Evolutionary conservation across 2,329 filamentous ascomycete genomes (phyloP).

Genomic region (Fusarium decemcellulare): DNA sequence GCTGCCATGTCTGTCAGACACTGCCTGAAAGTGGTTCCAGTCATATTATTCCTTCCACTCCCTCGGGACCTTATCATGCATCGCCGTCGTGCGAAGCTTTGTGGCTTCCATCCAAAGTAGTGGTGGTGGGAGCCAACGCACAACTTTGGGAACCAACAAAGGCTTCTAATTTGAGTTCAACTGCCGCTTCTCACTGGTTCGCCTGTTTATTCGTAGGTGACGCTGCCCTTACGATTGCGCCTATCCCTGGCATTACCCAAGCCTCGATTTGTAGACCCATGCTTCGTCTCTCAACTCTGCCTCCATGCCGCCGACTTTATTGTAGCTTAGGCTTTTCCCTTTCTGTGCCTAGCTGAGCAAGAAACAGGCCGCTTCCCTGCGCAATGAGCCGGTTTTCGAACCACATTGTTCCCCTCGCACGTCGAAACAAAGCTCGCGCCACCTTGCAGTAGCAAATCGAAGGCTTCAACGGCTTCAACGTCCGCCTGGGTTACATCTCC

Average conservation of each 20-base stretch:
- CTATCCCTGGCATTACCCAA: neutral
- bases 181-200: neutral
- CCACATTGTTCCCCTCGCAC: neutral
- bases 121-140: neutral
- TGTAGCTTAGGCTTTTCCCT: neutral
- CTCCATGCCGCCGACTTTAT: too few relatives aligned
- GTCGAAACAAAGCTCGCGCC: constrained; percentile 11
- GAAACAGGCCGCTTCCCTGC: constrained; percentile 8
- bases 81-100: neutral
- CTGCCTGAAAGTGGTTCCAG: neutral
- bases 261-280: neutral
- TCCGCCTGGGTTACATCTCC: constrained; percentile 14
- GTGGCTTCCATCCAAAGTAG: neutral
- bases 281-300: neutral
- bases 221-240: neutral
- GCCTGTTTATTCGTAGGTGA: neutral
- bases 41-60: neutral
- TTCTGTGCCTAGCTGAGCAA: neutral
- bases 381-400: constrained; percentile 11
- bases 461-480: neutral
- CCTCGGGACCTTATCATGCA: neutral
- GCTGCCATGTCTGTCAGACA: neutral
- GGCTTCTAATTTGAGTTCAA: neutral
- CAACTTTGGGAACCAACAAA: neutral
- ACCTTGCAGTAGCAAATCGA: neutral